Conservation (phyloP, 805 yeast genomes). For the Candida nitratophila region DNA sequence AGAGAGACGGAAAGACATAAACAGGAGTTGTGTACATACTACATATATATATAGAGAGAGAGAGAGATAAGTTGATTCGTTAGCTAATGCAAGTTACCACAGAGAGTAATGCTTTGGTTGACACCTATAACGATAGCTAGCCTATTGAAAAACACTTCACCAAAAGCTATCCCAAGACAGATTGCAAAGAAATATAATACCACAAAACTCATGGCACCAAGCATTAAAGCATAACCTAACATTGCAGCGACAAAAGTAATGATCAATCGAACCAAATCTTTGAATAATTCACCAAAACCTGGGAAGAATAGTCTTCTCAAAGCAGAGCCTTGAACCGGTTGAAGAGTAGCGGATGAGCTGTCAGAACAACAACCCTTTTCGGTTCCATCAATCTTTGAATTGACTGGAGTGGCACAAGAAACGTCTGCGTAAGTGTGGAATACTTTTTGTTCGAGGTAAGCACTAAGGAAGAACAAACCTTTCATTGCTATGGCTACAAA, state of each 20-base stretch:
- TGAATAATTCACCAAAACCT: conserved; percentile 28
- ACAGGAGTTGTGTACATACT: too few relatives aligned
- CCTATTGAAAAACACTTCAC: conserved; percentile 65
- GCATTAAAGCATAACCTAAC: conserved; percentile 67
- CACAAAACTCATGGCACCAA: conserved; percentile 70
- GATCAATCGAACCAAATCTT: conserved; percentile 50
- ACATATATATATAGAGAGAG: too few relatives aligned
- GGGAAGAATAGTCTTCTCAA: conserved; percentile 26
- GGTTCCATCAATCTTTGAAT: too few relatives aligned
- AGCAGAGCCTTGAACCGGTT: conserved; percentile 5
- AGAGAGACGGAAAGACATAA: too few relatives aligned
- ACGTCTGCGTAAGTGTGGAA: conserved; percentile 34
- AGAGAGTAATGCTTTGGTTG: conserved; percentile 26
- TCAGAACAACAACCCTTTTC: too few relatives aligned
- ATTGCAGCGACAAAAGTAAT: conserved; percentile 56
- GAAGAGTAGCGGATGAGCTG: too few relatives aligned
- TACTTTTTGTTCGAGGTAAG: conserved; percentile 62
- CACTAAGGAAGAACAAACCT: conserved; percentile 49
- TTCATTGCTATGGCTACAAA: conserved; percentile 52
- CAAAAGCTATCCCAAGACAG: conserved; percentile 60
- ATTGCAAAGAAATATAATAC: conserved; percentile 68
- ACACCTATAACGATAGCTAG: conserved; percentile 33
- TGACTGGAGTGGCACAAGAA: too few relatives aligned
- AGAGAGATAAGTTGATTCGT: too few relatives aligned
- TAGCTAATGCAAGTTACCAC: conserved; percentile 21